Conservation (phyloP, 208 protist species). For the Leishmania braziliensis region DNA sequence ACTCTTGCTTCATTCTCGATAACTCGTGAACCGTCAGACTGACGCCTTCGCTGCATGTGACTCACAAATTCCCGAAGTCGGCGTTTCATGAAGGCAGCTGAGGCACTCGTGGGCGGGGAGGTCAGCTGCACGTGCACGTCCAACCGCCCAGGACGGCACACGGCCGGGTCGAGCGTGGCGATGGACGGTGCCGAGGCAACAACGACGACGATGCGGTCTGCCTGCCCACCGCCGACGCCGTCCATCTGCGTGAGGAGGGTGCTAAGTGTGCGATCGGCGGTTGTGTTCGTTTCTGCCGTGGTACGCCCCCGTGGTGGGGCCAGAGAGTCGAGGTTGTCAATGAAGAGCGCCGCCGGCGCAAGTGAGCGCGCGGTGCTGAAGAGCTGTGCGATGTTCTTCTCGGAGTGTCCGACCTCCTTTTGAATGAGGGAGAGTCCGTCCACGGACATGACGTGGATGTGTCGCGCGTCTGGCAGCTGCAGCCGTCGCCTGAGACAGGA, state of each 20-base stretch:
- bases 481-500: conserved; percentile 55
- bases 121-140: conserved; percentile 79
- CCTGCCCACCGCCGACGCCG: conserved; percentile 50
- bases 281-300: conserved; percentile 50
- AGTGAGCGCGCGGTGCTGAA: conserved; percentile 73
- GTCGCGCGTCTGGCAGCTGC: conserved; percentile 28
- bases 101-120: conserved; percentile 15
- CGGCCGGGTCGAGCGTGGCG: conserved; percentile 77
- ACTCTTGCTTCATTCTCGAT: neutral
- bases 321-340: conserved; percentile 93
- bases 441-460: conserved; percentile 67
- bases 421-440: conserved; percentile 80
- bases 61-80: conserved; percentile 25
- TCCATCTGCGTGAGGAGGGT: conserved; percentile 94
- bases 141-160: conserved; percentile 82
- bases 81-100: conserved; percentile 20
- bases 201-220: conserved; percentile 63
- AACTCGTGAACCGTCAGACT: neutral
- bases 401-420: conserved; percentile 89
- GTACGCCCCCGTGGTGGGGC: conserved; percentile 71
- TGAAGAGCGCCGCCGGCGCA: conserved; percentile 83
- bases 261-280: conserved; percentile 87
- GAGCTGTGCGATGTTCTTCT: conserved; percentile 86
- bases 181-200: conserved; percentile 76
- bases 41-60: neutral